Evolutionary conservation across 768 basidiomycete species (phyloP).

Genomic region (Suillus hirtellus): DNA sequence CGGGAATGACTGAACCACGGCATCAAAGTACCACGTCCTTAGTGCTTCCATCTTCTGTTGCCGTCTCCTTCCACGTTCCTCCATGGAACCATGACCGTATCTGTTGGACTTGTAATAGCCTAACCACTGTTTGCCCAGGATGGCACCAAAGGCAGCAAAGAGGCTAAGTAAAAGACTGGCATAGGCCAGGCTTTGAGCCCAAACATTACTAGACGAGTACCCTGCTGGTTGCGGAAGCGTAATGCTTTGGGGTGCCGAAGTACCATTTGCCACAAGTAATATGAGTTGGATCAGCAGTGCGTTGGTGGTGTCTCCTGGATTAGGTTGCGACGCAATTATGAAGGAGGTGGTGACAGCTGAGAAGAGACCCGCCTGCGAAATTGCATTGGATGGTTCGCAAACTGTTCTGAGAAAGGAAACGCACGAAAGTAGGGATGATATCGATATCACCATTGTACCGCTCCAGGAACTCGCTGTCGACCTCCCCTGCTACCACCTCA

Average conservation of each 20-base stretch:
- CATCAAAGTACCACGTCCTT: conserved; percentile 17
- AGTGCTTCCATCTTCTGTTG: conserved; percentile 19
- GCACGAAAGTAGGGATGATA: conserved; percentile 16
- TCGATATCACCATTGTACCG: conserved; percentile 16
- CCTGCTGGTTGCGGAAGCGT: conserved; percentile 13
- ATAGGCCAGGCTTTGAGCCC: conserved; percentile 18
- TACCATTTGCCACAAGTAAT: conserved; percentile 15
- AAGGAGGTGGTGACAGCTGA: conserved; percentile 21
- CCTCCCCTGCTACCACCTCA: conserved; percentile 9
- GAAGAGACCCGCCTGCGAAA: conserved; percentile 19
- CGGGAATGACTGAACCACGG: conserved; percentile 15
- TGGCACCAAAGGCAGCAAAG: conserved; percentile 20
- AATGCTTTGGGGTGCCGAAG: conserved; percentile 8
- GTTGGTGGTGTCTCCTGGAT: conserved; percentile 14
- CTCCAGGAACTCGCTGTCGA: conserved; percentile 11
- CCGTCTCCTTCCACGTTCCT: conserved; percentile 15
- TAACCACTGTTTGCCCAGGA: conserved; percentile 22
- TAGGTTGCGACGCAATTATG: conserved; percentile 15
- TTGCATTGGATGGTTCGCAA: neutral
- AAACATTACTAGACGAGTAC: conserved; percentile 10
- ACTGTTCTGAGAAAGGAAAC: neutral
- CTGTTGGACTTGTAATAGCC: conserved; percentile 9
- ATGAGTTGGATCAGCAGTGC: conserved; percentile 16
- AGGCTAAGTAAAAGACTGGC: conserved; percentile 18
- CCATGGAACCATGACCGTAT: conserved; percentile 12